Evolutionary conservation across 2,329 filamentous ascomycete species (phyloP), one percentile per base, ranked within the genome.

Genomic region (Fusarium brachygibbosum): DNA sequence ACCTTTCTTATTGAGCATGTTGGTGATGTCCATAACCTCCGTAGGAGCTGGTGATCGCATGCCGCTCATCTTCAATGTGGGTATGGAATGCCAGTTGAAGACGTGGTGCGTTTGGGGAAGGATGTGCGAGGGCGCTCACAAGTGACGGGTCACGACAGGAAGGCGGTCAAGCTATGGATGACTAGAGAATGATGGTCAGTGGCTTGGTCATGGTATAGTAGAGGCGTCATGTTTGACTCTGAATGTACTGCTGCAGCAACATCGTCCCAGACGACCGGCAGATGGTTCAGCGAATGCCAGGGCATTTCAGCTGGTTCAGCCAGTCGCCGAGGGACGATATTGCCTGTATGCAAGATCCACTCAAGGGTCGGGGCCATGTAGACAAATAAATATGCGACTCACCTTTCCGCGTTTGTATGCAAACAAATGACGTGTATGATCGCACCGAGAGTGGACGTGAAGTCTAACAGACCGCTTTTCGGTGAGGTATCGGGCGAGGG

Each of bases 1-100:
- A 73, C 77, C 81, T 78, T 84, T 84, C 67, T 82, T 83, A 77
- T 86, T 85, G 74, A 86, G 77, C 79, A 86, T 83, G 75, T 81
- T 84, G 73, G 80, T 84, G 73, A 86, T 83, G 74, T 84, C 84
- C 84, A 86, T 86, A 63, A 84, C 81, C 77, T 84, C 82, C 71
- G 80, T 79, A 50, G 83, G 78, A 64, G 79, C 81, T 69, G 82
- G 80, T 74, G 82, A 83, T 76, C 76, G 78, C 78, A 82, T 80
- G 68, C 74, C 78, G 73, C 73, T 75, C 73, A 75, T 76, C 67
- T 76, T 76, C 52, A 68, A 71, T 41, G 51, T 67, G 53, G 63
- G 34, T 63, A 55, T 61, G 53, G 57, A 55, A 42, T 61, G 58
- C 59, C 38, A 63, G 63, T 52, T 63, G 66, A 66, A 53, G 58